Percentiles rank a stretch among this genome's conserved stretches.
Conservation (phyloP, 2,329 filamentous ascomycete species). For the Coniochaeta sp. region DNA sequence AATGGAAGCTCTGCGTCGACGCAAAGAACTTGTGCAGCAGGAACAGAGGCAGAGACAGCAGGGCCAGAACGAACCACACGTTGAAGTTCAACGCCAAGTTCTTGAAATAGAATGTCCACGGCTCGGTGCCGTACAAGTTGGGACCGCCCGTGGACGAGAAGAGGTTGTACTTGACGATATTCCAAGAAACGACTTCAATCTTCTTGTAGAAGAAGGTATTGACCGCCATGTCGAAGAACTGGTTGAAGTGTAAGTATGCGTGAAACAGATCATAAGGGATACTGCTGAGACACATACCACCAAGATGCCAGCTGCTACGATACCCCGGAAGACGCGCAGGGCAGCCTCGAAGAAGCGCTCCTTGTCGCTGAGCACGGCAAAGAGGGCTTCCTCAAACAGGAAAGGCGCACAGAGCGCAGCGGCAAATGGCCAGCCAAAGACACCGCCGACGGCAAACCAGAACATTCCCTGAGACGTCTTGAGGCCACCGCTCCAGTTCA, state of each 20-base stretch:
- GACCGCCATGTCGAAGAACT: slow-evolving; percentile 63
- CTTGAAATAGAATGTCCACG: slow-evolving; percentile 93
- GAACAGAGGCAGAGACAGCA: slow-evolving; percentile 68
- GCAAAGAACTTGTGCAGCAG: slow-evolving; percentile 62
- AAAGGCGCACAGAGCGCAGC: slow-evolving; percentile 76
- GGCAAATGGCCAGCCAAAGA: slow-evolving; percentile 93
- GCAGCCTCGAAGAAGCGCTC: slow-evolving; percentile 54
- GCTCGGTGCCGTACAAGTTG: slow-evolving; percentile 89
- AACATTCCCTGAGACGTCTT: slow-evolving; percentile 78
- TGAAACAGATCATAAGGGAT: neutral
- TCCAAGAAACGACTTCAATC: slow-evolving; percentile 71
- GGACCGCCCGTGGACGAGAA: slow-evolving; percentile 78
- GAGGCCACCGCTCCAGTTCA: slow-evolving; percentile 77
- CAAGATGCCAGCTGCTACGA: slow-evolving; percentile 57
- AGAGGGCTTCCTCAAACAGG: slow-evolving; percentile 65
- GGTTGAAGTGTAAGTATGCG: neutral
- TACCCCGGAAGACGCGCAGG: slow-evolving; percentile 59
- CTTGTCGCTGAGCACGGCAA: slow-evolving; percentile 44
- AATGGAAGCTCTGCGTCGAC: slow-evolving; percentile 57
- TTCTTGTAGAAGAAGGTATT: slow-evolving; percentile 85
- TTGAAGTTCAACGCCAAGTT: slow-evolving; percentile 95
- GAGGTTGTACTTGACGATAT: slow-evolving; percentile 94
- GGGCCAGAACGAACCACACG: slow-evolving; percentile 78
- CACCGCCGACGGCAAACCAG: slow-evolving; percentile 80
- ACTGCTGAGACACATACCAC: slow-evolving; percentile 46